A percentile compares a stretch with the other conserved stretches of the same genome.
phyloP scores from a whole-genome alignment of 2,329 filamentous ascomycete genomes.

The Alternaria postmessia region DNA sequence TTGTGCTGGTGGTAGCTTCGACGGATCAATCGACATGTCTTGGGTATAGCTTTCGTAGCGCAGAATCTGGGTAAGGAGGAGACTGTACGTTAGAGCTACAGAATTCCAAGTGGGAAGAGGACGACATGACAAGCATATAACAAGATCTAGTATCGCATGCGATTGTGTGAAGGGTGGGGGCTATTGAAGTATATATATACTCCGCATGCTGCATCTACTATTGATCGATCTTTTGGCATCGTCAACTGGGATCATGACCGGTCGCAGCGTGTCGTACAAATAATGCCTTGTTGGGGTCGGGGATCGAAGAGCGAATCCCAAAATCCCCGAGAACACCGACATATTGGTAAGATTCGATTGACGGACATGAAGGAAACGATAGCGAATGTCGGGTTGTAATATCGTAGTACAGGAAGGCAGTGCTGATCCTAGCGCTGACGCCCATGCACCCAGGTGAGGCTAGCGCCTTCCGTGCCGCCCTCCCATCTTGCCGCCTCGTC shows the following conservation, averaged over 20 bases:
- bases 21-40: not conserved
- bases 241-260: not conserved
- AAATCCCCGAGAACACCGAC: not conserved
- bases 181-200: not conserved
- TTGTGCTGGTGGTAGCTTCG: conserved; percentile 3
- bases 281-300: not conserved
- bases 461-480: conserved; percentile 3
- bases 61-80: not conserved
- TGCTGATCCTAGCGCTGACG: not conserved
- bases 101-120: not conserved
- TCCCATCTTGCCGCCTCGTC: not conserved
- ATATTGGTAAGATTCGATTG: not conserved
- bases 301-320: not conserved
- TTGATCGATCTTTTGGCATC: not conserved
- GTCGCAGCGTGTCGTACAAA: not conserved
- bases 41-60: not conserved
- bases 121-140: not conserved
- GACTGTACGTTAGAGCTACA: not conserved
- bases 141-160: not conserved
- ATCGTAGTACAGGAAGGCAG: not conserved
- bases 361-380: not conserved
- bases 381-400: not conserved
- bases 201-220: not conserved
- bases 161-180: not conserved
- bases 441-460: not conserved